Evolutionary conservation across 2,329 filamentous ascomycete species (phyloP).

Genomic region (Fusarium sp.): DNA sequence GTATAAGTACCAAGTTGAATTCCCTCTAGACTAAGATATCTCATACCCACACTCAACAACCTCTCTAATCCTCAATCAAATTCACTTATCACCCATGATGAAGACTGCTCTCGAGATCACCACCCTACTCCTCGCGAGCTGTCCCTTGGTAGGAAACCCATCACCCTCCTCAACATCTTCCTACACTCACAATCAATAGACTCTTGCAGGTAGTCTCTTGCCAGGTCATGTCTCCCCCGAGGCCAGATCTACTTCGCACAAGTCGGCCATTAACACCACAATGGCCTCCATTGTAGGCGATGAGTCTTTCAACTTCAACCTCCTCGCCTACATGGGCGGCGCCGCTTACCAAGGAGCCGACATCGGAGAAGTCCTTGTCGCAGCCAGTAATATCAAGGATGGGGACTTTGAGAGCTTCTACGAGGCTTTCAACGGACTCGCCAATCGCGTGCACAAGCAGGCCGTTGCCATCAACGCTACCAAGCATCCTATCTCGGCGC

Average conservation of each 20-base stretch:
- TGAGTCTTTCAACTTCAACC: constrained; percentile 25
- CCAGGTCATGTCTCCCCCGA: background rate
- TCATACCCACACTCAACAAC: no score
- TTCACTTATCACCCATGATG: background rate
- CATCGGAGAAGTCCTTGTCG: constrained; percentile 51
- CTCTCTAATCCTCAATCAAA: background rate
- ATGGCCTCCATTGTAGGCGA: constrained; percentile 10
- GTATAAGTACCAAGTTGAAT: no score
- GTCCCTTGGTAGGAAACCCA: background rate
- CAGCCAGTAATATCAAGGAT: constrained; percentile 45
- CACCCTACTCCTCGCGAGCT: background rate
- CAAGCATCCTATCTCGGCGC: constrained; percentile 46
- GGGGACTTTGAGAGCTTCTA: constrained; percentile 46
- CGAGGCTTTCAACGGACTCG: constrained; percentile 41
- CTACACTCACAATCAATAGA: background rate
- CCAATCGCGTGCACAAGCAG: constrained; percentile 38
- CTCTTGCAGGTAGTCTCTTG: background rate
- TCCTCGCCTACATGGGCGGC: background rate
- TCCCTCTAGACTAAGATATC: no score
- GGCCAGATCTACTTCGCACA: background rate
- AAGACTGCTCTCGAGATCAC: background rate
- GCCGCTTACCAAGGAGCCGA: constrained; percentile 34
- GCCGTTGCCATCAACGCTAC: constrained; percentile 35
- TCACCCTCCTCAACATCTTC: background rate
- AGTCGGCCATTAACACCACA: background rate